Conservation (phyloP, 768 basidiomycete genomes). For the Lactarius psammicola region DNA sequence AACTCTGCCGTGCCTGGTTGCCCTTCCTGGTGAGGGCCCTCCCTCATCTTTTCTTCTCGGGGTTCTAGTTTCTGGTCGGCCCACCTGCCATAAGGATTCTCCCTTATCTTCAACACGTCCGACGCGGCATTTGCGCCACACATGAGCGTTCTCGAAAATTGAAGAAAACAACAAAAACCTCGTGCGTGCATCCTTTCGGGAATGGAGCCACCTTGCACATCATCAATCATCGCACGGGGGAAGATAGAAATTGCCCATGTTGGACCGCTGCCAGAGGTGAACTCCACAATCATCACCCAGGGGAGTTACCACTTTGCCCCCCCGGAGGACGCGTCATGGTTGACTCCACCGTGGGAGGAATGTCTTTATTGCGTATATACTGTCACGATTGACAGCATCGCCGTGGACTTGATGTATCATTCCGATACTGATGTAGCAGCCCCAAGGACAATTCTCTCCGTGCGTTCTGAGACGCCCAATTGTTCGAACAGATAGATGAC, state of each 20-base stretch:
- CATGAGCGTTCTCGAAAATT: neutral
- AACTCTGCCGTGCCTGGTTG: conserved; percentile 4
- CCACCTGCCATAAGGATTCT: neutral
- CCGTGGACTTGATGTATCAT: conserved; percentile 21
- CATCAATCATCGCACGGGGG: neutral
- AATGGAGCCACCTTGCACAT: conserved; percentile 4
- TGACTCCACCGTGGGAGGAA: conserved; percentile 1
- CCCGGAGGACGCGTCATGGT: neutral
- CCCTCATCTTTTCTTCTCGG: neutral
- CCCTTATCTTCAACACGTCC: neutral
- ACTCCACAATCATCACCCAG: conserved; percentile 7
- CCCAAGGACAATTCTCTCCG: conserved; percentile 8
- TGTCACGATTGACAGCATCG: conserved; percentile 23
- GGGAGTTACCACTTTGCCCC: neutral
- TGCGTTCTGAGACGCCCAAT: neutral
- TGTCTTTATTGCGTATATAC: neutral
- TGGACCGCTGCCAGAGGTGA: neutral
- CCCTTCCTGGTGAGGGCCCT: neutral
- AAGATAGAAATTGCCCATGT: conserved; percentile 3
- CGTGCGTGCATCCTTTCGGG: neutral
- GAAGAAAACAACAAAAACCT: neutral
- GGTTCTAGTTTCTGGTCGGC: neutral
- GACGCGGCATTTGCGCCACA: conserved; percentile 6
- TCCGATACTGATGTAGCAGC: conserved; percentile 8
- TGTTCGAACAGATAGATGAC: neutral